These are phyloP conservation scores for Pyricularia sp. DNA, from an alignment of 2,329 filamentous ascomycete species.

Conservation along the genomic window DNA sequence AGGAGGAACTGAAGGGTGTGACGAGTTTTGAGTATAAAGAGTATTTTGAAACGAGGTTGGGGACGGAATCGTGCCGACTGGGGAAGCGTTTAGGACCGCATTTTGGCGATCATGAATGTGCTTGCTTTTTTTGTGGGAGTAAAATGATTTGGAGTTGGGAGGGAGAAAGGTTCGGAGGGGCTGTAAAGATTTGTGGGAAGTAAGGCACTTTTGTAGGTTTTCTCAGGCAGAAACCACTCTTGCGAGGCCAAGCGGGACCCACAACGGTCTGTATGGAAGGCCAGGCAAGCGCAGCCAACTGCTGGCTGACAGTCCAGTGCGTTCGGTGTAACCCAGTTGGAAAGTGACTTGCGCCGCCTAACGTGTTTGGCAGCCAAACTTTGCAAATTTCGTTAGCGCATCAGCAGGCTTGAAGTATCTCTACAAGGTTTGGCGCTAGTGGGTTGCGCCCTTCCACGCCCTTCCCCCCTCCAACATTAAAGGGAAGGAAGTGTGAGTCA, in stretches of 20 bases:
- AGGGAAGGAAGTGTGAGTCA: constrained; percentile 15
- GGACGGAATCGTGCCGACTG: constrained; percentile 41
- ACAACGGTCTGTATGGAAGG: background rate
- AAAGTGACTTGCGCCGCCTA: background rate
- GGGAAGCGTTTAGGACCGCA: constrained; percentile 44
- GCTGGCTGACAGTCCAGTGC: background rate
- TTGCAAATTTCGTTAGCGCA: background rate
- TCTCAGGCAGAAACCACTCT: constrained; percentile 30
- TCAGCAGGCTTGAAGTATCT: background rate
- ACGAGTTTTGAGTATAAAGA: constrained; percentile 32
- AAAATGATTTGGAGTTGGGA: constrained; percentile 21
- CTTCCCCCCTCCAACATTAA: background rate
- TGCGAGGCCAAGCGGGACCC: constrained; percentile 3
- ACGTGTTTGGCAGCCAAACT: background rate
- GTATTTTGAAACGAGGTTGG: constrained; percentile 18
- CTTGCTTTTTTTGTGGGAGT: constrained; percentile 17
- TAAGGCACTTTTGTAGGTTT: constrained; percentile 25
- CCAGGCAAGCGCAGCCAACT: background rate
- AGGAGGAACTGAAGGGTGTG: constrained; percentile 36
- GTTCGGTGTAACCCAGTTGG: background rate
- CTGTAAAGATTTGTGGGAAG: constrained; percentile 11
- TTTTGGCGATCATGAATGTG: constrained; percentile 24
- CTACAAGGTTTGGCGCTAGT: background rate
- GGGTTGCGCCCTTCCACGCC: background rate
- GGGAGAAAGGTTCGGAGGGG: constrained; percentile 16